Percentiles rank a stretch among this genome's conserved stretches.
phyloP scores from a whole-genome alignment of 2,329 filamentous ascomycete species.

The Pyrenophora seminiperda region DNA sequence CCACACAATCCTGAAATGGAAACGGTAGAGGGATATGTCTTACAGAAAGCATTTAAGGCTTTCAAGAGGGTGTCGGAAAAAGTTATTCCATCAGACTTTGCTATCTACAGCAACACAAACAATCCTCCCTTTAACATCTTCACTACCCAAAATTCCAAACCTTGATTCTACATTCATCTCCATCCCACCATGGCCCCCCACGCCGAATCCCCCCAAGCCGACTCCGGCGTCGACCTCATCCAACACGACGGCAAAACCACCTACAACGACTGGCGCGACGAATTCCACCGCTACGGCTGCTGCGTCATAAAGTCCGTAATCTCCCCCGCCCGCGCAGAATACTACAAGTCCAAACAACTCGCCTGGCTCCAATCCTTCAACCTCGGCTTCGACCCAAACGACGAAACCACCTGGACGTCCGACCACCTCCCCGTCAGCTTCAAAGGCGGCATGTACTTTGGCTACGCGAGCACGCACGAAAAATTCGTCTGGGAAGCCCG shows the following conservation, averaged over 20 bases:
- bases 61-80: not conserved
- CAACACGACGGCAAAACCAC: conserved; percentile 17
- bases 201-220: conserved; percentile 20
- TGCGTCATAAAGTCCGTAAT: conserved; percentile 51
- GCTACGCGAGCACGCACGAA: conserved; percentile 48
- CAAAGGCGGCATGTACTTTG: conserved; percentile 54
- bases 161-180: no score
- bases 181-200: conserved; percentile 24
- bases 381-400: conserved; percentile 46
- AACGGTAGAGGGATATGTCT: not conserved
- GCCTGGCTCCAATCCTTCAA: conserved; percentile 53
- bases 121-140: not conserved
- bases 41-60: not conserved
- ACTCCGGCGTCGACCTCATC: conserved; percentile 25
- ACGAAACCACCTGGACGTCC: conserved; percentile 44
- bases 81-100: not conserved
- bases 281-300: conserved; percentile 52
- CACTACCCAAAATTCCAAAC: not conserved
- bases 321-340: conserved; percentile 45
- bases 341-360: conserved; percentile 50
- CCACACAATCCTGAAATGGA: not conserved
- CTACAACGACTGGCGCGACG: conserved; percentile 14
- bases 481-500: conserved; percentile 46
- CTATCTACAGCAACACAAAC: not conserved
- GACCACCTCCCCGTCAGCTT: conserved; percentile 48